Evolutionary conservation across 2,329 filamentous ascomycete genomes (phyloP).

Genomic region (Beauveria australis): DNA sequence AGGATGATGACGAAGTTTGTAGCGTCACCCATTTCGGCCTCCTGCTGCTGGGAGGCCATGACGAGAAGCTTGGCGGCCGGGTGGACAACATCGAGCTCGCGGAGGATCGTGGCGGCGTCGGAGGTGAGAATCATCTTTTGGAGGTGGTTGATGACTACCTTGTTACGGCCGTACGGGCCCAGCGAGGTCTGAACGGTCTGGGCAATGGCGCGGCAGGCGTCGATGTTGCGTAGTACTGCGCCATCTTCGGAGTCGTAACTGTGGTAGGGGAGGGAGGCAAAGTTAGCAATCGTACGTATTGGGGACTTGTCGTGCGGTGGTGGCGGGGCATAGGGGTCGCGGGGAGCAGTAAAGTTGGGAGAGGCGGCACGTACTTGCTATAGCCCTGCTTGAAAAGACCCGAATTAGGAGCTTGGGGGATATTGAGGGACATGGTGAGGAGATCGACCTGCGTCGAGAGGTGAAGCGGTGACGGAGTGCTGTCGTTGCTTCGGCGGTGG

Average conservation of each 20-base stretch:
- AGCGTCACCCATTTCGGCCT: constrained; percentile 97
- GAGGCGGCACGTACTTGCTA: constrained; percentile 63
- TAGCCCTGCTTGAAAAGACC: constrained; percentile 95
- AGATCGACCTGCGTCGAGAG: constrained; percentile 4
- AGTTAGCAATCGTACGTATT: constrained; percentile 12
- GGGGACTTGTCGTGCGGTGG: constrained; percentile 4
- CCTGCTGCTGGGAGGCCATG: constrained; percentile 98
- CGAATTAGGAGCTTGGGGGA: constrained; percentile 87
- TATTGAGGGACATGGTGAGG: constrained; percentile 78
- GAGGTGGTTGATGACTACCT: constrained; percentile 99
- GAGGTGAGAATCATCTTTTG: constrained; percentile 99
- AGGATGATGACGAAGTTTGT: constrained; percentile 96
- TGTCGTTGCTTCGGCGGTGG: constrained; percentile 10
- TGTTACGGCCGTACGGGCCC: constrained; percentile 96
- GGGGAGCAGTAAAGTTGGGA: constrained; percentile 17
- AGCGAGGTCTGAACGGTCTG: constrained; percentile 95
- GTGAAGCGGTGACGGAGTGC: constrained; percentile 5
- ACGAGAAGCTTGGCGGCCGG: constrained; percentile 95
- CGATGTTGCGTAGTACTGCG: constrained; percentile 95
- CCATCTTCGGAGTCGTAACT: constrained; percentile 99
- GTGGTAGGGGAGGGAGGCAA: constrained; percentile 15
- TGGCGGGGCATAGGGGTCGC: constrained; percentile 18
- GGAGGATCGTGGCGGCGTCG: constrained; percentile 92
- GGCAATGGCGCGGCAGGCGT: constrained; percentile 92
- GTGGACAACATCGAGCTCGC: constrained; percentile 96